These are phyloP conservation scores for Quercus robur DNA, from an alignment of 306 rosid genomes.

Conservation along the genomic window DNA sequence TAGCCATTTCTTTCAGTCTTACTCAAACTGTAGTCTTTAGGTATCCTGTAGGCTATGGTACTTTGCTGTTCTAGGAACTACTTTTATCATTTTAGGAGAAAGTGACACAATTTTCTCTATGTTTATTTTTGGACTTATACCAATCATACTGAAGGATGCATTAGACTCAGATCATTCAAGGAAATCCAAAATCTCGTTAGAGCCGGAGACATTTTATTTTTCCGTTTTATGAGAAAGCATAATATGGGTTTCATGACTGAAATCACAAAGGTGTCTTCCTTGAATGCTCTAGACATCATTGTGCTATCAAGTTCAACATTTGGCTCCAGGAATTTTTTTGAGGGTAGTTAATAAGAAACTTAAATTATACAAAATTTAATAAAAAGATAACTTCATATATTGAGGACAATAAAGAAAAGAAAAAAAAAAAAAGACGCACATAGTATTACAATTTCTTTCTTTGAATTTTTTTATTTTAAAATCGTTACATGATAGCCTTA, in stretches of 20 bases:
- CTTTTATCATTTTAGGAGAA: conserved; percentile 2
- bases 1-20: not conserved
- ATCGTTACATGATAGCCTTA: too few relatives aligned
- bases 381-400: too few relatives aligned
- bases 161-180: too few relatives aligned
- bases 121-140: not conserved
- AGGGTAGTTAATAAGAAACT: too few relatives aligned
- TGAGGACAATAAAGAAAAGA: rapidly evolving
- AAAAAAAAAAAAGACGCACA: rapidly evolving
- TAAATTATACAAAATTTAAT: too few relatives aligned
- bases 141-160: not conserved
- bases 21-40: not conserved
- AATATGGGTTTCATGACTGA: not conserved
- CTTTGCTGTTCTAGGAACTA: not conserved
- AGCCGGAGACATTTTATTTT: too few relatives aligned
- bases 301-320: not conserved
- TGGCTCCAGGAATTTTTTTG: not conserved
- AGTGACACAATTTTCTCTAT: not conserved
- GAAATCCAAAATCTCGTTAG: too few relatives aligned
- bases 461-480: too few relatives aligned
- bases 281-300: not conserved
- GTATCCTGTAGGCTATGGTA: not conserved
- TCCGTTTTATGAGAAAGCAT: not conserved
- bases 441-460: too few relatives aligned
- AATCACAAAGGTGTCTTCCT: not conserved